Evolutionary conservation across 352 stramenopile species (phyloP), one percentile per base, ranked within the genome.

Genomic region (Pythium phragmiticola): DNA sequence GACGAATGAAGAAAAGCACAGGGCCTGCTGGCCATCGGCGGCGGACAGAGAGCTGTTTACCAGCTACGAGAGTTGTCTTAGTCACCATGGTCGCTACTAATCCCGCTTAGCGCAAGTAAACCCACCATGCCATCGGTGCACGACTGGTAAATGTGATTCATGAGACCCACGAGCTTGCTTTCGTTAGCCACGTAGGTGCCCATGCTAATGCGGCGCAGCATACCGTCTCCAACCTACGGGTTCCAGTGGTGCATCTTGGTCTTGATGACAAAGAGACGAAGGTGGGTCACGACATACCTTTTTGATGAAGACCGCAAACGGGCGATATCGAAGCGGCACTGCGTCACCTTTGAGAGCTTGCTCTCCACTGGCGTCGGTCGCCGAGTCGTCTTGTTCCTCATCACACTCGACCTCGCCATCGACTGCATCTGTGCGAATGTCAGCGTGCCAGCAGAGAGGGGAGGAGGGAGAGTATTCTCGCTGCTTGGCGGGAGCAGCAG

Each of bases 141-240:
- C 23, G 80, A 74, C 61, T 92, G 81, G 58, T 90, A 92, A 36
- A 92, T 82, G 17, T 92, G 81, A 49, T 84, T 86, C 28, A 92
- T 76, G 2, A 85, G 75, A 26, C 73, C 70, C 17, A 82, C 62
- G 6, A 87, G 65, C 33, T 78, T 76, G 50, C 61, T 76, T 50
- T 86, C 62, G 28, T 45, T 74, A 6, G 47, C 63, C 13, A 57
- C 36, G 28, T 66, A 70, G 0, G 51, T 69, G 3, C 47, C 48
- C 34, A 53, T 47, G 23, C 46, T 51, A 14, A 19, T 39, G 23
- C 57, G 39, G 3, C 26, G 16, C 26, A 60, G 23, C 12, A 65
- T 30, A 4, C 19, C 34, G 3, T 8, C 30, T 49, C 53, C 58
- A 36, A 63, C 53, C 57, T 59, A 49, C 30, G 8, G 17, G n/a